Conservation (phyloP, 768 basidiomycete species). For the Pleurotus salmoneostramineus region DNA sequence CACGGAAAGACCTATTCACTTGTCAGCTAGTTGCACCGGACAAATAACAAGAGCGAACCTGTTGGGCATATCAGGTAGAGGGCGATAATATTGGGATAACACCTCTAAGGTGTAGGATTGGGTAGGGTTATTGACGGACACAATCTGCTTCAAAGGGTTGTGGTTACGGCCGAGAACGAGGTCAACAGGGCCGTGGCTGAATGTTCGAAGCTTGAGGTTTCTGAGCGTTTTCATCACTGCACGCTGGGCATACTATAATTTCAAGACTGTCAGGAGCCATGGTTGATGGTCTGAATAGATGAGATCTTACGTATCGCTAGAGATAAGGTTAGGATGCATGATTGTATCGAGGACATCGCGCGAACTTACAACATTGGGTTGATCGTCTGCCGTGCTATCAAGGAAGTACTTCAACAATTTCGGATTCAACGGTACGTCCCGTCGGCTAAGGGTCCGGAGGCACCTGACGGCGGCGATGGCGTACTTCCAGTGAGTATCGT, state of each 20-base stretch:
- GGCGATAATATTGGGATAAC: conserved; percentile 49
- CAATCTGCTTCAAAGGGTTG: conserved; percentile 60
- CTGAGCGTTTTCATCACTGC: conserved; percentile 75
- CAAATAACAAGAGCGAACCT: not conserved
- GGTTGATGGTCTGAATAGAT: not conserved
- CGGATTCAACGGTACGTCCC: conserved; percentile 49
- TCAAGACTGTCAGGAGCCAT: not conserved
- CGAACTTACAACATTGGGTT: conserved; percentile 59
- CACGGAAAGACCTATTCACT: conserved; percentile 42
- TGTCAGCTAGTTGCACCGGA: conserved; percentile 3
- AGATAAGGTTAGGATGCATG: not conserved
- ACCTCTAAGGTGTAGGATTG: conserved; percentile 51
- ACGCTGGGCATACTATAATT: conserved; percentile 59
- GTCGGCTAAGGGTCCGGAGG: conserved; percentile 64
- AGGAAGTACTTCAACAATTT: conserved; percentile 56
- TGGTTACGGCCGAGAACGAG: conserved; percentile 56
- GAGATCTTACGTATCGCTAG: conserved; percentile 54
- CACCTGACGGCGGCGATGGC: conserved; percentile 64
- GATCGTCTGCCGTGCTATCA: conserved; percentile 54
- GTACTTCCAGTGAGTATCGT: conserved; percentile 78
- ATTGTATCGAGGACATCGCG: too few relatives aligned
- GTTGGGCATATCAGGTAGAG: conserved; percentile 27
- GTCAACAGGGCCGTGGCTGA: conserved; percentile 50
- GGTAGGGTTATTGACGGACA: conserved; percentile 43
- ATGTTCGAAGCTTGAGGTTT: conserved; percentile 79